Evolutionary conservation across 2,329 filamentous ascomycete species (phyloP).

Genomic region (Fusarium denticulatum): DNA sequence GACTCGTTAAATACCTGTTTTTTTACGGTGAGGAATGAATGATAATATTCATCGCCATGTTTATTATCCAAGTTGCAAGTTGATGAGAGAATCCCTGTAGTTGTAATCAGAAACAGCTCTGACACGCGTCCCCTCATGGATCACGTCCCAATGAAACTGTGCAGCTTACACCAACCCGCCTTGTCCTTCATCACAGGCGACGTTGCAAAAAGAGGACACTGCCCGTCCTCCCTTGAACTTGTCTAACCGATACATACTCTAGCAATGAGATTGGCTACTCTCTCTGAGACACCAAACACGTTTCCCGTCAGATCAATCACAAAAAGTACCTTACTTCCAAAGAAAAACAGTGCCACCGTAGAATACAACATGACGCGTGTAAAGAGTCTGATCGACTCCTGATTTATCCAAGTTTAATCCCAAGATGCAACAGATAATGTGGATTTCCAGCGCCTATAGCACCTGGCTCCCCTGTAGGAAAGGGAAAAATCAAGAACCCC

Average conservation of each 20-base stretch:
- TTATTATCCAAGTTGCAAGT: background rate
- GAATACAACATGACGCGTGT: slow-evolving; percentile 19
- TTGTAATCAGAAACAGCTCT: slow-evolving; percentile 33
- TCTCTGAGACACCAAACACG: slow-evolving; percentile 5
- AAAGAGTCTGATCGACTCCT: slow-evolving; percentile 27
- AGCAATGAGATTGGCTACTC: slow-evolving; percentile 6
- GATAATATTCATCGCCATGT: background rate
- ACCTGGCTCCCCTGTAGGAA: background rate
- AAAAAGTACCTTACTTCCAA: background rate
- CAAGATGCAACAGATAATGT: background rate
- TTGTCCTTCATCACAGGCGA: background rate
- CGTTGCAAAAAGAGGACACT: slow-evolving; percentile 14
- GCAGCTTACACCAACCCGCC: background rate
- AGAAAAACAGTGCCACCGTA: background rate
- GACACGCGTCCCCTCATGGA: slow-evolving; percentile 41
- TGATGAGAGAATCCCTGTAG: background rate
- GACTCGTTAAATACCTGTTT: background rate
- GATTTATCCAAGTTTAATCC: slow-evolving; percentile 13
- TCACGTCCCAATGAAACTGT: slow-evolving; percentile 25
- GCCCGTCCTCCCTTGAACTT: slow-evolving; percentile 21
- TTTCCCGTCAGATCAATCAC: background rate
- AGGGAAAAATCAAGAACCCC: background rate
- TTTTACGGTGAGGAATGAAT: background rate
- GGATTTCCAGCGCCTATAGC: background rate
- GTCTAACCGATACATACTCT: slow-evolving; percentile 17